Conservation (phyloP, 73 alveolate species). For the Effrenium voratum region DNA sequence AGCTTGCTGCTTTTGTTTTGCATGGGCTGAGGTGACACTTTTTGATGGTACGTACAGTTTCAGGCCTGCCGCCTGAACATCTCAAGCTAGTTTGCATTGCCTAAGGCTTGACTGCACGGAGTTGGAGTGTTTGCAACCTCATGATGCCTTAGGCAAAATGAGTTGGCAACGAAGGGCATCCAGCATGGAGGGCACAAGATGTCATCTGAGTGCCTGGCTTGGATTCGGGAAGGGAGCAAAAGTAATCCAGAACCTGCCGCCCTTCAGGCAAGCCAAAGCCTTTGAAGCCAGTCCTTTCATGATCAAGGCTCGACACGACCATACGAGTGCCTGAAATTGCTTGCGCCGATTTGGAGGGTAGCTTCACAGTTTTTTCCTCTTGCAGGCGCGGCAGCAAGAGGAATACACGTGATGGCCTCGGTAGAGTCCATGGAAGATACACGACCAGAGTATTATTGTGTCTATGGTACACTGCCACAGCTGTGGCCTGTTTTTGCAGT, state of each 20-base stretch:
- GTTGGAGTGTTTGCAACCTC: background rate
- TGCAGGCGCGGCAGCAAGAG: slow-evolving; percentile 82
- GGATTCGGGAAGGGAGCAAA: background rate
- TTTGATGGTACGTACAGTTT: slow-evolving; percentile 82
- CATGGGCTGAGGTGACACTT: slow-evolving; percentile 70
- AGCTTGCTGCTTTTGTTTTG: too few species aligned
- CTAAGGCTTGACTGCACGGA: background rate
- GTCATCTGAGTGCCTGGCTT: slow-evolving; percentile 41
- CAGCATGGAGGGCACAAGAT: slow-evolving; percentile 91
- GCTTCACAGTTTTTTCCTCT: background rate
- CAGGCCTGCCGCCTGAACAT: background rate
- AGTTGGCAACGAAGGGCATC: slow-evolving; percentile 74
- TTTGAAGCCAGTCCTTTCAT: slow-evolving; percentile 83
- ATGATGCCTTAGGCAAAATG: slow-evolving; percentile 54
- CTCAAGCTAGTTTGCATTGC: background rate
- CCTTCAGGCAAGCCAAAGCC: slow-evolving; percentile 50
- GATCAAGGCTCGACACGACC: slow-evolving; percentile 47
- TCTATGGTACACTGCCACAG: too few species aligned
- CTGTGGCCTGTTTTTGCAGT: too few species aligned
- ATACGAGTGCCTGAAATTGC: background rate
- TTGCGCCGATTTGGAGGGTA: background rate
- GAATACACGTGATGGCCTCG: slow-evolving; percentile 23
- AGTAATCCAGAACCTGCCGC: background rate
- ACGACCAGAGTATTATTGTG: too few species aligned
- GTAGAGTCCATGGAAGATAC: background rate